A percentile compares a stretch with the other conserved stretches of the same genome.
Conservation (phyloP, 257 asterid genomes). For the Lycium ferocissimum region DNA sequence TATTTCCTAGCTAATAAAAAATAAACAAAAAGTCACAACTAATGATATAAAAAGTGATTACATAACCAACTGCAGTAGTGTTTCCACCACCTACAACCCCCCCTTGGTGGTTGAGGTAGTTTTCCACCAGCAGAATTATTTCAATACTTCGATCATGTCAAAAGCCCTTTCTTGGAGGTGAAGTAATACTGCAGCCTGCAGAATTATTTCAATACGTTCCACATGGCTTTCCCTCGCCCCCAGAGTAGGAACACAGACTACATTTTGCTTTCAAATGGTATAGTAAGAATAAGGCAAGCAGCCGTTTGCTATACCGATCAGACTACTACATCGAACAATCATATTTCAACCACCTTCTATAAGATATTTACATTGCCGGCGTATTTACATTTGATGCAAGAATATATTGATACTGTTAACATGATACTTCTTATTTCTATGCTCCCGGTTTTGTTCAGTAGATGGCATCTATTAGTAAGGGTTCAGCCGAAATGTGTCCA, state of each 20-base stretch:
- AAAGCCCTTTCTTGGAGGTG: background rate
- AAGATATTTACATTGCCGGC: conserved; percentile 5
- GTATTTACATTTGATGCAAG: background rate
- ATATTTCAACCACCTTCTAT: background rate
- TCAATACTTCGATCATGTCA: too few relatives aligned
- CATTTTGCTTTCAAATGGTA: background rate
- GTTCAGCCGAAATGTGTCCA: background rate
- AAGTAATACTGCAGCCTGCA: background rate
- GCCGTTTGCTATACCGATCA: background rate
- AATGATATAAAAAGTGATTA: background rate
- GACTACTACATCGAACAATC: background rate
- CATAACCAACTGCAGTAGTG: background rate
- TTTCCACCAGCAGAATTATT: background rate
- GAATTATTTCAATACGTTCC: background rate
- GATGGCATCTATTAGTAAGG: background rate
- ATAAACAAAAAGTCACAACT: background rate
- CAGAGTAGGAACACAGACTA: background rate
- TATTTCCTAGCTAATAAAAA: background rate
- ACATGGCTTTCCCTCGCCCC: background rate
- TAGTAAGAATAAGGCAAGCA: background rate
- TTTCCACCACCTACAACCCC: background rate
- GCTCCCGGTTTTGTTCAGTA: background rate
- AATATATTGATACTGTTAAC: background rate
- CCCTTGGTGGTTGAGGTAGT: background rate
- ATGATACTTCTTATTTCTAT: background rate